Evolutionary conservation across 2,329 filamentous ascomycete species (phyloP).

Genomic region (Claviceps paspali): DNA sequence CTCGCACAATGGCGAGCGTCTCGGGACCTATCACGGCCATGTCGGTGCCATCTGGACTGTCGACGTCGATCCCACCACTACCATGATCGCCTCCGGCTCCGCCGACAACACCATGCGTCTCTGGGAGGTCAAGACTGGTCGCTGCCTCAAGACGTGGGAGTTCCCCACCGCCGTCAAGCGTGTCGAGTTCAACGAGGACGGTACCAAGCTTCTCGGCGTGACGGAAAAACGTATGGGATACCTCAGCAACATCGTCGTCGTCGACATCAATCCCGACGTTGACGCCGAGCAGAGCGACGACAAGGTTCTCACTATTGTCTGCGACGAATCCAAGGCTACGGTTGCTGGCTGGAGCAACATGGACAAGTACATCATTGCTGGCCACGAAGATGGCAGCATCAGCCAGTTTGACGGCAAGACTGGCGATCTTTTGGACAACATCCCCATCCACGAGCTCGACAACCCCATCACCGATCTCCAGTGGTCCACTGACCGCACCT

Average conservation of each 20-base stretch:
- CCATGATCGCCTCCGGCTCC: constrained; percentile 84
- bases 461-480: constrained; percentile 80
- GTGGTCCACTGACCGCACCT: constrained; percentile 85
- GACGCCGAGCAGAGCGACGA: constrained; percentile 75
- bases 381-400: constrained; percentile 90
- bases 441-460: constrained; percentile 74
- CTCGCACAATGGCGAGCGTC: constrained; percentile 91
- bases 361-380: constrained; percentile 90
- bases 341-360: constrained; percentile 95
- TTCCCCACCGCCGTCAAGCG: constrained; percentile 95
- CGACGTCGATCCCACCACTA: constrained; percentile 84
- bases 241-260: constrained; percentile 82
- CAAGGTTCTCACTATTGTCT: constrained; percentile 73
- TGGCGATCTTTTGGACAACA: constrained; percentile 68
- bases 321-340: constrained; percentile 90
- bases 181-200: constrained; percentile 94
- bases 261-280: constrained; percentile 74
- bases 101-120: constrained; percentile 97
- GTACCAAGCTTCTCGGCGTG: constrained; percentile 75
- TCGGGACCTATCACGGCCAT: constrained; percentile 93
- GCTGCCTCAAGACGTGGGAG: constrained; percentile 92
- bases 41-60: constrained; percentile 98
- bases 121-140: constrained; percentile 90
- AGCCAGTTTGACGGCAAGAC: constrained; percentile 86
- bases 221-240: constrained; percentile 98